Conservation (phyloP, 2,329 filamentous ascomycete genomes). For the Aspergillus nomiae region DNA sequence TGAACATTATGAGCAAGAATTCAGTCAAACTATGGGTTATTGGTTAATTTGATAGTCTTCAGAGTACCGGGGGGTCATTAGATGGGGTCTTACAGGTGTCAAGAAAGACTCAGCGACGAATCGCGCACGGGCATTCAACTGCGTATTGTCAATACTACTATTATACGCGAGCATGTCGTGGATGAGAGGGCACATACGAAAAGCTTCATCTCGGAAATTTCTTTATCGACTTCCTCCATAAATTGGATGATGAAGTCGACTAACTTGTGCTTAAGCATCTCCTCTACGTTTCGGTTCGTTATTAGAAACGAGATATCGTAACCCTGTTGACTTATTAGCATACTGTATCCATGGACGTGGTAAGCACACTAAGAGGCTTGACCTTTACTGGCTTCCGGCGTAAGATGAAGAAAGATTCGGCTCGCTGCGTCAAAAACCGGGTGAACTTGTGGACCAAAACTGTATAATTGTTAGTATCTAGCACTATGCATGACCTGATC, state of each 20-base stretch:
- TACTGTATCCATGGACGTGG: neutral
- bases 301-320: slow-evolving; percentile 99
- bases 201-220: slow-evolving; percentile 99
- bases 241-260: slow-evolving; percentile 99
- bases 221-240: slow-evolving; percentile 99
- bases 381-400: slow-evolving; percentile 94
- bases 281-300: slow-evolving; percentile 97
- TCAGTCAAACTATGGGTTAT: slow-evolving; percentile 24
- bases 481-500: neutral
- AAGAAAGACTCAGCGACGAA: slow-evolving; percentile 98
- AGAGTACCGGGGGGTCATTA: neutral
- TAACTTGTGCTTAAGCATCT: slow-evolving; percentile 98
- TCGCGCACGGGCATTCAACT: slow-evolving; percentile 95
- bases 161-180: neutral
- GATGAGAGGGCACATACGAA: slow-evolving; percentile 66
- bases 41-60: slow-evolving; percentile 30
- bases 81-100: slow-evolving; percentile 68
- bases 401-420: slow-evolving; percentile 95
- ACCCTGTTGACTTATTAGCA: slow-evolving; percentile 61
- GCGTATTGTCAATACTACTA: slow-evolving; percentile 25
- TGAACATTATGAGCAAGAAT: slow-evolving; percentile 8
- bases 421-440: slow-evolving; percentile 90
- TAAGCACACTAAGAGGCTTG: slow-evolving; percentile 25
- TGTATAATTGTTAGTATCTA: neutral
- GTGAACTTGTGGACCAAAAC: slow-evolving; percentile 97